A percentile compares a stretch with the other conserved stretches of the same genome.
Conservation (phyloP, 1,139 yeast species). For the Candida mesenterica region DNA sequence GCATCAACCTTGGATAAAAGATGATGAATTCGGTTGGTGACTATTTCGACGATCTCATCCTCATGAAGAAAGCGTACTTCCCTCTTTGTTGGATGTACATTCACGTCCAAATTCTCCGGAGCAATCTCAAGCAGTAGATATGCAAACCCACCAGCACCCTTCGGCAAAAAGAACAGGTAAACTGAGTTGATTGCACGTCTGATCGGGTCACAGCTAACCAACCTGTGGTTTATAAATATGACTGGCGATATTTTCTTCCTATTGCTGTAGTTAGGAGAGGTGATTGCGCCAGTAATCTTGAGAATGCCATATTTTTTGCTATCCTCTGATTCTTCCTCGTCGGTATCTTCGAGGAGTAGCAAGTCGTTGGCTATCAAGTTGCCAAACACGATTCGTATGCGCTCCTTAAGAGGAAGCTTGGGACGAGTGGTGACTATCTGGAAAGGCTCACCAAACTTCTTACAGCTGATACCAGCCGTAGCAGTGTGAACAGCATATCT, state of each 20-base stretch:
- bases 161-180: conserved; percentile 69
- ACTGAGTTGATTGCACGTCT: conserved; percentile 65
- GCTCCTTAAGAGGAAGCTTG: conserved; percentile 49
- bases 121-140: conserved; percentile 66
- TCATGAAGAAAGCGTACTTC: conserved; percentile 87
- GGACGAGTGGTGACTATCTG: conserved; percentile 57
- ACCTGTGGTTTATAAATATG: conserved; percentile 79
- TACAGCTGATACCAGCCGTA: conserved; percentile 74
- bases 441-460: conserved; percentile 67
- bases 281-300: conserved; percentile 56
- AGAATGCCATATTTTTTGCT: conserved; percentile 45
- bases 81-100: conserved; percentile 92
- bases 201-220: conserved; percentile 81
- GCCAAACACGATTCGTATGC: conserved; percentile 76
- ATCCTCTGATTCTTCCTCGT: conserved; percentile 11
- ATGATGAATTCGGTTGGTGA: conserved; percentile 51
- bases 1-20: conserved; percentile 60
- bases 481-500: conserved; percentile 76
- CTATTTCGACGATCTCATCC: conserved; percentile 72
- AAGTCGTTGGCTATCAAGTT: conserved; percentile 65
- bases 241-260: conserved; percentile 68
- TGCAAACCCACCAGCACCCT: conserved; percentile 75
- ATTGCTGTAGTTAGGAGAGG: conserved; percentile 70
- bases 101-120: conserved; percentile 80
- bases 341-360: conserved; percentile 34